Base-by-base conservation (phyloP, 2,329 filamentous ascomycete species). In the Sclerotinia borealis region DNA sequence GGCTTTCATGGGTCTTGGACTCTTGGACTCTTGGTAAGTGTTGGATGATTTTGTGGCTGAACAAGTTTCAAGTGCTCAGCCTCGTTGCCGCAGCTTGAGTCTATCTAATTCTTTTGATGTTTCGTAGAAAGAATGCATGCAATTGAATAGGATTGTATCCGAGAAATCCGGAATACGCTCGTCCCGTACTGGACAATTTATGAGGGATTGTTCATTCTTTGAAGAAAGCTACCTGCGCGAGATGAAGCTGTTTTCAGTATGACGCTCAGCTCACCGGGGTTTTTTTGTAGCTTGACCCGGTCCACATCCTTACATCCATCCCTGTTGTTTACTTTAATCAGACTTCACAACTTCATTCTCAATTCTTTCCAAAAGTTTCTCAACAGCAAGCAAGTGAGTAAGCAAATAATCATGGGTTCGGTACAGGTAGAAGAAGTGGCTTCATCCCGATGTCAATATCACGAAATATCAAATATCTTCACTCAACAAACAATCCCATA, bases 51-150 rank as follows among this genome's bases (percentile, higher is more conserved):
- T 60, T 56, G 45, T 60, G 47, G 47, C 58, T 13, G 36, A 17
- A 27, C 36, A 29, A 31, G 34, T 61, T 52, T 54, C 47, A 54
- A 61, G 48, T 31, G 49, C 59, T 55, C 59, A 61, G 59, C 59
- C 59, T 61, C 59, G 37, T 61, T 61, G n/a, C 31, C 43, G 55
- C 29, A 58, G 27, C 27, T 29, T 34, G 36, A 13, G 27, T 25
- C n/a, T 41, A 29, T 25, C n/a, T 17, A 36, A 49, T 25, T 27
- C 17, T 17, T 49, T n/a, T 49, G 41, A 25, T 36, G 55, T 36
- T 49, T 49, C 29, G 29, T 27, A 29, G 7, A 8, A 4, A 29
- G 15, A 17, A 29, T 49, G 17, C 8, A n/a, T 34, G 19, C 25
- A 56, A 5, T 27, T 13, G 4, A 54, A 29, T 31, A 31, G n/a